These are phyloP conservation scores for Fusarium miscanthi DNA, from an alignment of 2,329 filamentous ascomycete species.

Conservation along the genomic window DNA sequence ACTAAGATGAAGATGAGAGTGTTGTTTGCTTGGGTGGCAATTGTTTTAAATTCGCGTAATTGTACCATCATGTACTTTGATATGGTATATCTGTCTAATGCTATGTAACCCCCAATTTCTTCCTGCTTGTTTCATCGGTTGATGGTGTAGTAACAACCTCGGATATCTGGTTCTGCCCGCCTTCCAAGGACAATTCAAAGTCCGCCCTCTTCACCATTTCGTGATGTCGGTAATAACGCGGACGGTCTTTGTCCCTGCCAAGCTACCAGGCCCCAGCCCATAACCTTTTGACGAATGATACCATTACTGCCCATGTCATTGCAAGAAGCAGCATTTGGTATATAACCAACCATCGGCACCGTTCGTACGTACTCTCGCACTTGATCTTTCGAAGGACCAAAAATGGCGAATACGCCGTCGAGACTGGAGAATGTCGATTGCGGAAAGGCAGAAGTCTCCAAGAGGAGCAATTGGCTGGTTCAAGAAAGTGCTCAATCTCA, in stretches of 20 bases:
- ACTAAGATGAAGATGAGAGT: constrained; percentile 17
- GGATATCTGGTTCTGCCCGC: background rate
- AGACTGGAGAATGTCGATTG: constrained; percentile 27
- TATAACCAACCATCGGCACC: background rate
- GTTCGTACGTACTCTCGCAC: background rate
- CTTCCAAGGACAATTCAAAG: constrained; percentile 30
- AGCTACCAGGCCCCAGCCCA: constrained; percentile 19
- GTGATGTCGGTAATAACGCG: constrained; percentile 41
- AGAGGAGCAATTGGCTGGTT: constrained; percentile 16
- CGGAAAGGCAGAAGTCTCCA: constrained; percentile 22
- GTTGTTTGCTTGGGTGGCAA: constrained; percentile 9
- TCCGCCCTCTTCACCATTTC: constrained; percentile 21
- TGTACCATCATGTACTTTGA: constrained; percentile 32
- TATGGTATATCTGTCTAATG: constrained; percentile 14
- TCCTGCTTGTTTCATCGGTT: background rate
- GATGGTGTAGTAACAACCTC: background rate
- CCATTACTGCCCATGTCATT: constrained; percentile 1
- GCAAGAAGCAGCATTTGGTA: background rate
- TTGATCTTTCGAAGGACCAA: background rate
- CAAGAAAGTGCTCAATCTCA: constrained; percentile 46
- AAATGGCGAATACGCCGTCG: constrained; percentile 4
- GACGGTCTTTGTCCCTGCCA: constrained; percentile 10
- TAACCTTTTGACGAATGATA: constrained; percentile 16
- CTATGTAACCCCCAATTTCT: background rate
- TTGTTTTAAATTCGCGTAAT: constrained; percentile 27